Base-by-base conservation (phyloP, 2,329 filamentous ascomycete genomes). In the Xylariaceae sp. region DNA sequence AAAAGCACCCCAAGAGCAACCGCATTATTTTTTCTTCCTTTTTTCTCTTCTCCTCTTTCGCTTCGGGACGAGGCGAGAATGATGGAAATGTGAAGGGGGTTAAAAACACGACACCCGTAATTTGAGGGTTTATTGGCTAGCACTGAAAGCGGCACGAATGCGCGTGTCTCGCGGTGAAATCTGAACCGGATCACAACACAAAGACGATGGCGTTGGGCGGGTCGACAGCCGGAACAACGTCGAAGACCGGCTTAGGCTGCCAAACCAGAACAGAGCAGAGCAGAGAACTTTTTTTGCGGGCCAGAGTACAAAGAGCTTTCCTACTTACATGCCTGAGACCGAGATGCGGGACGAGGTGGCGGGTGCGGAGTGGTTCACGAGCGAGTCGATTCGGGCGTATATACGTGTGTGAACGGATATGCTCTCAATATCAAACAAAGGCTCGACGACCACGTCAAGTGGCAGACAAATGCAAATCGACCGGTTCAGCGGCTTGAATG, bases 291-390 rank as follows among this genome's bases (percentile, higher is more conserved):
- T 30, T 30, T 30, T 30, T 30, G 23, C 23, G 23, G 23, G 23
- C 23, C 5, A 30, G 23, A 30, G 23, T 58, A 51, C 57, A 56
- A 58, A 58, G 61, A 56, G 49, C 49, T 58, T 30, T 62, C 37
- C 50, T 60, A 68, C 68, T 70, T 68, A 70, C 68, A 63, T 58
- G 53, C 37, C 51, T 53, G 39, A 47, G 51, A 62, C 51, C 52
- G 39, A 47, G 51, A 62, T 42, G 52, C 66, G 60, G 60, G 57
- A 57, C 57, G 23, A 44, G 17, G 45, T 55, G 49, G 59, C 44
- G 47, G 34, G 23, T 30, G 23, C 23, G 23, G 50, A 60, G 57
- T 60, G 52, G 52, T 47, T 62, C 10, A 61, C 60, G 53, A 56
- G 59, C 17, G 48, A 58, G 30, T 45, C 37, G 39, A 53, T 47